Conservation (phyloP, 768 basidiomycete genomes). For the Artomyces pyxidatus region DNA sequence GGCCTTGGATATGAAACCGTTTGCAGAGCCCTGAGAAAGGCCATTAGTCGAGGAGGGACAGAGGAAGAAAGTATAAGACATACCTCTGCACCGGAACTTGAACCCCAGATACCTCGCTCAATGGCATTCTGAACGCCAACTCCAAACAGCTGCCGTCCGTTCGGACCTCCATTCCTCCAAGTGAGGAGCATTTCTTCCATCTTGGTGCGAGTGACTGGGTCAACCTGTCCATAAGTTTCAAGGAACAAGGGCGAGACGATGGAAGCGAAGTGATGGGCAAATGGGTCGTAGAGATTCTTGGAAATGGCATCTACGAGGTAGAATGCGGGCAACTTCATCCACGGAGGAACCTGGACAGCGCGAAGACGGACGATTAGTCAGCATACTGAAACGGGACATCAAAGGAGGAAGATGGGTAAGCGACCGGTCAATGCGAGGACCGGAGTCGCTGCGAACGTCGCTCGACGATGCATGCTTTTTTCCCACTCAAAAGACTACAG, state of each 20-base stretch:
- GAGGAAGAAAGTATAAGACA: conserved; percentile 17
- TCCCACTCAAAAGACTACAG: not conserved
- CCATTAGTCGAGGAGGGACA: not conserved
- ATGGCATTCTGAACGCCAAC: conserved; percentile 70
- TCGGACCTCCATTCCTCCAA: conserved; percentile 84
- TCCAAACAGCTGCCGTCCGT: conserved; percentile 80
- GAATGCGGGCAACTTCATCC: conserved; percentile 88
- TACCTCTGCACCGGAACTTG: conserved; percentile 31
- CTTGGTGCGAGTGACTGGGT: conserved; percentile 77
- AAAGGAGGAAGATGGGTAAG: no score
- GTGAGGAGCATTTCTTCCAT: conserved; percentile 98
- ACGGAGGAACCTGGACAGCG: conserved; percentile 65
- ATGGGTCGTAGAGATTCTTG: conserved; percentile 93
- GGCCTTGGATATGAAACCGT: conserved; percentile 53
- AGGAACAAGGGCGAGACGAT: conserved; percentile 82
- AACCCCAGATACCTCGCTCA: conserved; percentile 78
- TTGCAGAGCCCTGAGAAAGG: conserved; percentile 25
- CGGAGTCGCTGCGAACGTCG: not conserved
- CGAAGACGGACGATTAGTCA: conserved; percentile 47
- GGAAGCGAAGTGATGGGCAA: conserved; percentile 75
- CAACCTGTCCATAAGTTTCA: conserved; percentile 81
- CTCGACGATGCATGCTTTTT: not conserved
- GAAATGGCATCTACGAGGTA: conserved; percentile 96
- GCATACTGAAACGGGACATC: conserved; percentile 37
- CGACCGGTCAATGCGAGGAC: no score